A percentile compares a stretch with the other conserved stretches of the same genome.
These are phyloP conservation scores for Cryphonectria carpinicola DNA, from an alignment of 2,329 filamentous ascomycete species.

Conservation along the genomic window DNA sequence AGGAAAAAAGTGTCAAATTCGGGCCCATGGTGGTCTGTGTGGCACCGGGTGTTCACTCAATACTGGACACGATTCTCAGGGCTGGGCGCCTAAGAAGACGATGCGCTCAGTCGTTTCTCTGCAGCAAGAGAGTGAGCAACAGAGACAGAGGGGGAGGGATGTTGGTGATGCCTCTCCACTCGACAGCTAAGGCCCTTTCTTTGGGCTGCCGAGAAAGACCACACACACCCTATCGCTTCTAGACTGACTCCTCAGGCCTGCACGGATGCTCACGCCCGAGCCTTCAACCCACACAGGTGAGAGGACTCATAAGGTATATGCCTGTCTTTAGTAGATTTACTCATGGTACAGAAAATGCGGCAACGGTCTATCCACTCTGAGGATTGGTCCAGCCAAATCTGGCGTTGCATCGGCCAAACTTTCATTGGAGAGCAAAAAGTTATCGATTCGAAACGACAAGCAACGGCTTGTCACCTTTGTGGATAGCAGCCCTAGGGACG, in stretches of 20 bases:
- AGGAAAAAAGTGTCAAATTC: conserved; percentile 1
- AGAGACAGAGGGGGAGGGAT: too few species aligned
- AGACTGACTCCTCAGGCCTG: neutral
- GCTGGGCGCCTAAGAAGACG: neutral
- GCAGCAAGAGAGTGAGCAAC: neutral
- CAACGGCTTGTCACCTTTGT: neutral
- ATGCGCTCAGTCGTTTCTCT: neutral
- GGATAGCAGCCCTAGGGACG: neutral
- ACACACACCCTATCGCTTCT: neutral
- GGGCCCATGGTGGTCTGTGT: neutral
- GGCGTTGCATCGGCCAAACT: neutral
- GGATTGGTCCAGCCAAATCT: neutral
- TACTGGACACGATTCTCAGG: neutral
- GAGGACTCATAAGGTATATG: neutral
- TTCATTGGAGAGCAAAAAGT: neutral
- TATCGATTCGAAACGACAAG: neutral
- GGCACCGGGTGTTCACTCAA: neutral
- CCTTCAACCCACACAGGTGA: neutral
- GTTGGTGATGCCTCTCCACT: neutral
- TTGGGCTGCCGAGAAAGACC: neutral
- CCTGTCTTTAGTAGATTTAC: neutral
- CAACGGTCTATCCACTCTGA: neutral
- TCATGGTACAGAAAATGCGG: neutral
- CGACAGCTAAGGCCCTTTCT: neutral
- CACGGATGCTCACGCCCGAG: neutral